phyloP scores from a whole-genome alignment of 2,329 filamentous ascomycete species.

The Curvularia sp. region DNA sequence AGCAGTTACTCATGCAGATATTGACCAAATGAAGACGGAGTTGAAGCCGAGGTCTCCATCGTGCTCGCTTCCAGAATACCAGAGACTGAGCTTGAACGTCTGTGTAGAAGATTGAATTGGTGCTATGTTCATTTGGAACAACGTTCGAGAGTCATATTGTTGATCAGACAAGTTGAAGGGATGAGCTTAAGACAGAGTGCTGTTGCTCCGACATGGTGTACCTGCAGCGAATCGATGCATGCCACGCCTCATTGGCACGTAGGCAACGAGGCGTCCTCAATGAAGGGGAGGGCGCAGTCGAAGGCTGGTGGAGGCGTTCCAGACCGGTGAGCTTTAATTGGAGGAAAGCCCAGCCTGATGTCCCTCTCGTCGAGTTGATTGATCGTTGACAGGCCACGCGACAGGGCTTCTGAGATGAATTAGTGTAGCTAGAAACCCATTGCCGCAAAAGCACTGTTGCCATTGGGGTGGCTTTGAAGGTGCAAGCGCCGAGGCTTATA shows the following conservation, averaged over 20 bases:
- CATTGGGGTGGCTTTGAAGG: background rate
- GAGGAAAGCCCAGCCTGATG: background rate
- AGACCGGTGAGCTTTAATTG: constrained; percentile 1
- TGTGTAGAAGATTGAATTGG: background rate
- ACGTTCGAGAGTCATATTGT: background rate
- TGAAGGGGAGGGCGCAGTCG: background rate
- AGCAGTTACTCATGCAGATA: background rate
- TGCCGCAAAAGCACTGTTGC: background rate
- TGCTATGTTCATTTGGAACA: background rate
- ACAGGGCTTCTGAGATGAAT: background rate
- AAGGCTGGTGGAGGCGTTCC: background rate
- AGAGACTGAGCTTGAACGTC: background rate
- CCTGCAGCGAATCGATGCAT: background rate
- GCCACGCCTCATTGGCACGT: background rate
- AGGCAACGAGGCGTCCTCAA: background rate
- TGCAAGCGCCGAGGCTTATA: background rate
- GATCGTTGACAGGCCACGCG: background rate
- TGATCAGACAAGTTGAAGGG: background rate
- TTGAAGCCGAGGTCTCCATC: background rate
- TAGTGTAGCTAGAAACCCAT: background rate
- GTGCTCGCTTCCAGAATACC: background rate
- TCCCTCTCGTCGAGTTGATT: background rate
- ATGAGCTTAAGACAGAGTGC: background rate
- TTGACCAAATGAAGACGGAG: background rate
- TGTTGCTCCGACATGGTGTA: background rate